phyloP scores from a whole-genome alignment of 2,329 filamentous ascomycete genomes.

The Epichloe glyceriae region DNA sequence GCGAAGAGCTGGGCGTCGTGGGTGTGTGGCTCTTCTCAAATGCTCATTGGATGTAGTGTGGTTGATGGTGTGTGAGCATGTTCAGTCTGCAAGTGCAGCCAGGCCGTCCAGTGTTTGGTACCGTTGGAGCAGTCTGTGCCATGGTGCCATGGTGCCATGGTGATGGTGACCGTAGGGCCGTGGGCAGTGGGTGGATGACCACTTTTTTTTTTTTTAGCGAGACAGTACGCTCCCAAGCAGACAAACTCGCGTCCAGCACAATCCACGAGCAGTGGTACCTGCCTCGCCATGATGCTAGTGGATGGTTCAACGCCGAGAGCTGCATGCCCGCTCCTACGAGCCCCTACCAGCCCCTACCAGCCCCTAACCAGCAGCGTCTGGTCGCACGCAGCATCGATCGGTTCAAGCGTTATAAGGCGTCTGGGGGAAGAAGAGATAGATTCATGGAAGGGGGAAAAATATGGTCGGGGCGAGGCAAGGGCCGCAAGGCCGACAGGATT shows the following conservation, averaged over 20 bases:
- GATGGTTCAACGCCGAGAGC: neutral
- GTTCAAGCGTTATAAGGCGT: neutral
- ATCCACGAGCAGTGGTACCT: neutral
- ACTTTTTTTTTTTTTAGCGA: neutral
- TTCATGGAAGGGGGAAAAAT: neutral
- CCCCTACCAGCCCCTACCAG: neutral
- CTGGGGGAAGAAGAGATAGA: neutral
- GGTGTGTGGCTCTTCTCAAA: neutral
- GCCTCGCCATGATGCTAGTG: neutral
- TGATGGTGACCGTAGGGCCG: neutral
- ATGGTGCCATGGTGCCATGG: neutral
- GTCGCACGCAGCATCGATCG: neutral
- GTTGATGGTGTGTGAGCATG: conserved; percentile 3
- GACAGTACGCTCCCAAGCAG: too few species aligned
- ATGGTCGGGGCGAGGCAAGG: neutral
- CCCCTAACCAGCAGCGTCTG: neutral
- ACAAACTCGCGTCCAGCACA: too few species aligned
- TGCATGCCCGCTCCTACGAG: conserved; percentile 2
- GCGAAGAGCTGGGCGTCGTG: neutral
- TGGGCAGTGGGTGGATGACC: neutral
- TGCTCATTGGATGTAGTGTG: neutral
- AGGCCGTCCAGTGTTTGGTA: too few species aligned
- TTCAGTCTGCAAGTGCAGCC: too few species aligned
- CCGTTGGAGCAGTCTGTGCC: neutral
- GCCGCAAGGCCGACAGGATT: neutral